phyloP scores from a whole-genome alignment of 2,329 filamentous ascomycete species.

The Phyllachora maydis region DNA sequence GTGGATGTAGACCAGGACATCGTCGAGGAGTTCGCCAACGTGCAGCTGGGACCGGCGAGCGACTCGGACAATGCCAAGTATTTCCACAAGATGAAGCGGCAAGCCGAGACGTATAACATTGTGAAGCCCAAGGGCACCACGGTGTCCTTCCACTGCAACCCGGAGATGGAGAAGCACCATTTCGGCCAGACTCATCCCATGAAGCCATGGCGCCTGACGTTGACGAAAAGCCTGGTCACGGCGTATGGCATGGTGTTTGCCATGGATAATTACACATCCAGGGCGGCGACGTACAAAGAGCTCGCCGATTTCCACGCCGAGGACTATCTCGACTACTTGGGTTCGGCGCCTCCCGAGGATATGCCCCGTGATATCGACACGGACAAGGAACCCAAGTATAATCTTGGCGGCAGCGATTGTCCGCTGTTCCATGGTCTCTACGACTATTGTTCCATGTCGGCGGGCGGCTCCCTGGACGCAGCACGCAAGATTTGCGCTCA shows the following conservation, averaged over 20 bases:
- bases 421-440: slow-evolving; percentile 92
- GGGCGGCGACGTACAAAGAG: slow-evolving; percentile 72
- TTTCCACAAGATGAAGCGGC: slow-evolving; percentile 34
- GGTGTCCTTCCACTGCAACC: slow-evolving; percentile 91
- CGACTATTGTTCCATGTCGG: slow-evolving; percentile 86
- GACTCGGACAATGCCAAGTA: slow-evolving; percentile 34
- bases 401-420: slow-evolving; percentile 79
- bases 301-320: slow-evolving; percentile 68
- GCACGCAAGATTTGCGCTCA: slow-evolving; percentile 71
- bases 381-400: slow-evolving; percentile 51
- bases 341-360: slow-evolving; percentile 44
- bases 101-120: slow-evolving; percentile 45
- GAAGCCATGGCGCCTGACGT: slow-evolving; percentile 93
- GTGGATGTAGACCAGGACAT: slow-evolving; percentile 25
- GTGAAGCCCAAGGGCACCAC: slow-evolving; percentile 66
- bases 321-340: slow-evolving; percentile 83
- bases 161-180: slow-evolving; percentile 87
- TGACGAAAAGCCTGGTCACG: slow-evolving; percentile 87
- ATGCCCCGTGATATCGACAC: slow-evolving; percentile 45
- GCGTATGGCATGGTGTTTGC: slow-evolving; percentile 90
- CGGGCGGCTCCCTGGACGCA: slow-evolving; percentile 76
- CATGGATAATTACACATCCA: slow-evolving; percentile 84
- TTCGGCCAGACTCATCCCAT: slow-evolving; percentile 95
- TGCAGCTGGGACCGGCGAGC: slow-evolving; percentile 25
- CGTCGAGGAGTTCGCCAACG: slow-evolving; percentile 28